Base-by-base conservation (phyloP, 2,329 filamentous ascomycete genomes). In the Chaetothyriales sp. region DNA sequence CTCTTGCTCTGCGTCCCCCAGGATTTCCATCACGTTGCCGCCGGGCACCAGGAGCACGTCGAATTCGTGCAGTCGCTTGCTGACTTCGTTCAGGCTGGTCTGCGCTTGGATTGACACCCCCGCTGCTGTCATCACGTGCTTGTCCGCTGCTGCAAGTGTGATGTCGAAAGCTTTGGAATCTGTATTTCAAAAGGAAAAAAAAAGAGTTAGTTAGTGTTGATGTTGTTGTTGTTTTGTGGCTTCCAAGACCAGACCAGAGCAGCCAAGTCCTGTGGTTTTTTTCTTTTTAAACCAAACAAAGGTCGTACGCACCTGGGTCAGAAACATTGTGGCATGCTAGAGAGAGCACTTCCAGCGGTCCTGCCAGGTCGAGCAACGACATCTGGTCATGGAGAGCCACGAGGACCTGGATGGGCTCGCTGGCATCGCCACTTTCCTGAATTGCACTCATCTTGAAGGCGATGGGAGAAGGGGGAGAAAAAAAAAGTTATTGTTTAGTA, bases 11-110 rank as follows among this genome's bases (percentile, higher is more conserved):
- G 57, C 51, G n/a, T 53, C 45, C 68, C 85, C 80, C 63, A 89
- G 68, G 55, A 87, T 67, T 25, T 81, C 76, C 53, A 71, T 53
- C 8, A 55, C 70, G 63, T 79, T 76, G 63, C 86, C 86, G 62
- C 86, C 86, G 25, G 87, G 75, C 57, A 93, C 71, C 65, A 92
- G 75, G 59, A 93, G 75, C 55, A 92, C 75, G 65, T 93, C 86
- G 65, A 84, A 89, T 57, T 88, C 83, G 58, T 81, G 72, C 47
- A 88, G 77, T 59, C 71, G 70, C 53, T 86, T 78, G 68, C 86
- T 76, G 55, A 85, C 86, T 63, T 90, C 84, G 63, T 84, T 83
- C 74, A 78, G 87, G 64, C 80, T 75, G 66, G 89, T 81, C 68
- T 92, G 82, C 55, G 84, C 80, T 61, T 78, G 78, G 66, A 92